These are phyloP conservation scores for Xylaria telfairii DNA, from an alignment of 495 filamentous ascomycete genomes.

Conservation along the genomic window DNA sequence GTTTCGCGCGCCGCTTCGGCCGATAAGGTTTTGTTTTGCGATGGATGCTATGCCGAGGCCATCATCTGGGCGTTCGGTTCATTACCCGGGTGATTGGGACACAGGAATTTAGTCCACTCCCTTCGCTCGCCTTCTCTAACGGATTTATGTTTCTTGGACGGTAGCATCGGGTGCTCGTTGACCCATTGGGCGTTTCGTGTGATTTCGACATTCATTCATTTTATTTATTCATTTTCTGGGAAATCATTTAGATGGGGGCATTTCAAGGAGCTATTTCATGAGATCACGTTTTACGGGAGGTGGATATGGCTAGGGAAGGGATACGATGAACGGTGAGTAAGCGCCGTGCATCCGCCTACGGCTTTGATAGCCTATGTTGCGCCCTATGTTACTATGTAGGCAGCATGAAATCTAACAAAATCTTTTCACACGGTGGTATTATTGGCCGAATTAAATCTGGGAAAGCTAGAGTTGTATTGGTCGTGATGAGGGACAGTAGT, in stretches of 20 bases:
- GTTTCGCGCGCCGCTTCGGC: conserved; percentile 45
- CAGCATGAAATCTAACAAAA: not conserved
- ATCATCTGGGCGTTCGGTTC: not conserved
- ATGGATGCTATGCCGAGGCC: not conserved
- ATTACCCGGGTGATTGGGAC: not conserved
- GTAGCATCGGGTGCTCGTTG: conserved; percentile 1
- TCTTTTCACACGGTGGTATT: not conserved
- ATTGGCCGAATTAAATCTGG: too few relatives aligned
- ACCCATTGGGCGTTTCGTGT: not conserved
- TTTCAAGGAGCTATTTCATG: conserved; percentile 2
- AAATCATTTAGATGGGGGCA: conserved; percentile 27
- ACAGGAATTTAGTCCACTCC: conserved; percentile 10
- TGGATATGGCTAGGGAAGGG: not conserved
- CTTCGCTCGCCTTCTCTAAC: conserved; percentile 5
- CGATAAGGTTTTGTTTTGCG: conserved; percentile 21
- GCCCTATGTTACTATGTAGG: not conserved
- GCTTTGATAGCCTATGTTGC: not conserved
- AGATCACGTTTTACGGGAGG: conserved; percentile 12
- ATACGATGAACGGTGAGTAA: conserved; percentile 8
- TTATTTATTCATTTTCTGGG: conserved; percentile 14
- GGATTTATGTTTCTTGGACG: not conserved
- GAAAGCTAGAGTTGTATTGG: too few relatives aligned
- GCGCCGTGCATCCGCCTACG: not conserved
- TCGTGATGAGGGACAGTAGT: too few relatives aligned
- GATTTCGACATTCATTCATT: not conserved